Percentiles rank a stretch among this genome's conserved stretches.
Conservation (phyloP, 2,329 filamentous ascomycete species). For the Ustulina deusta region DNA sequence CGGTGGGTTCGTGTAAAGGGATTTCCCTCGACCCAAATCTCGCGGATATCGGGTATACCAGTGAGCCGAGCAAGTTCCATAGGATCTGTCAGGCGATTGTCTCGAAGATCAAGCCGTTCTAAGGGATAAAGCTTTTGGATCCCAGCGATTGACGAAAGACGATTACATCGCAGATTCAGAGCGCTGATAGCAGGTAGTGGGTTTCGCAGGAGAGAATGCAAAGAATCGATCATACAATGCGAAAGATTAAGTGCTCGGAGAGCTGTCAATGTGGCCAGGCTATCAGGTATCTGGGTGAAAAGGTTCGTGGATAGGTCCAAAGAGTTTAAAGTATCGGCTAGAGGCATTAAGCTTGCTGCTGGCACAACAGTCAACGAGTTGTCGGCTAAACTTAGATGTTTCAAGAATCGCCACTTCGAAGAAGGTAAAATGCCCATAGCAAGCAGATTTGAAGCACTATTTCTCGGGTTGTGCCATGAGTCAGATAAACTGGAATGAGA, state of each 20-base stretch:
- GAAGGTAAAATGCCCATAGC: constrained; percentile 78
- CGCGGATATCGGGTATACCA: constrained; percentile 88
- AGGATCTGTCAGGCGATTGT: constrained; percentile 91
- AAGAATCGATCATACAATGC: constrained; percentile 96
- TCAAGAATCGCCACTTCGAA: constrained; percentile 94
- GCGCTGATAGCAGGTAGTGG: constrained; percentile 94
- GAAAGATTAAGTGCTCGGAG: constrained; percentile 94
- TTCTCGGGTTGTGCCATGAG: constrained; percentile 72
- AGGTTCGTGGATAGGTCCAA: constrained; percentile 93
- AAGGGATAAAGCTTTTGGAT: constrained; percentile 89
- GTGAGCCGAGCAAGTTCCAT: constrained; percentile 90
- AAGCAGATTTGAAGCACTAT: constrained; percentile 83
- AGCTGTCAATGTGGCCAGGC: constrained; percentile 83
- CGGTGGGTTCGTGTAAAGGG: constrained; percentile 89
- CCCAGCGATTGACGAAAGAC: constrained; percentile 86
- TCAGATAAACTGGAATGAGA: constrained; percentile 84
- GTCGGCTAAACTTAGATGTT: constrained; percentile 90
- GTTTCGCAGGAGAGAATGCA: constrained; percentile 86
- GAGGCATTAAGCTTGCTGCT: constrained; percentile 78
- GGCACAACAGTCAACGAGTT: constrained; percentile 88
- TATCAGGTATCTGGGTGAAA: constrained; percentile 94
- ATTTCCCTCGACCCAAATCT: constrained; percentile 93
- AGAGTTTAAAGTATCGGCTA: constrained; percentile 90
- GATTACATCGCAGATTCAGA: constrained; percentile 89
- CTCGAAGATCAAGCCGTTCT: constrained; percentile 89